A percentile compares a stretch with the other conserved stretches of the same genome.
Evolutionary conservation across 306 rosid genomes (phyloP).

Genomic region (Cucurbita ficifolia): DNA sequence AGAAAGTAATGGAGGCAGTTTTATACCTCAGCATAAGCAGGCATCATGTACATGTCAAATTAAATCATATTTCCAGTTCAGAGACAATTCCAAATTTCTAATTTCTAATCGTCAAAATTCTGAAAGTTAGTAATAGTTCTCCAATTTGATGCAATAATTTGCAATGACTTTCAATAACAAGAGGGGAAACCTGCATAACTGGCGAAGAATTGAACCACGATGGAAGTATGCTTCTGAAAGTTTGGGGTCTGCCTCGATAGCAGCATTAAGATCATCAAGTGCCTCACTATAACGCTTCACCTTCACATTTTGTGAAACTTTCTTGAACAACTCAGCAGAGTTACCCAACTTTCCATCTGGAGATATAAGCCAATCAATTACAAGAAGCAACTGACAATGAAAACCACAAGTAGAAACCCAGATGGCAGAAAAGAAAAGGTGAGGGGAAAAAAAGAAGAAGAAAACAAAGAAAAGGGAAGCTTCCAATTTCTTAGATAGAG

Average conservation of each 20-base stretch:
- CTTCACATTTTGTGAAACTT: slow-evolving; percentile 63
- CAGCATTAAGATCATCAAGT: slow-evolving; percentile 84
- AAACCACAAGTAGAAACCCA: not conserved
- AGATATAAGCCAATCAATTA: slow-evolving; percentile 6
- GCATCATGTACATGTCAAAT: not conserved
- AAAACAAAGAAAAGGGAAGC: not conserved
- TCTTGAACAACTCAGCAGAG: slow-evolving; percentile 72
- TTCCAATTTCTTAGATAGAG: not conserved
- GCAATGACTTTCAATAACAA: not conserved
- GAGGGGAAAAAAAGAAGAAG: too few species aligned
- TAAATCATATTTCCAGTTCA: not conserved
- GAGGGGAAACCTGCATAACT: slow-evolving; percentile 59
- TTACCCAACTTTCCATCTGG: slow-evolving; percentile 53
- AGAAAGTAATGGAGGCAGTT: not conserved
- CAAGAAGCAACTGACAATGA: not conserved
- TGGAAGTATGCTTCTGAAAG: slow-evolving; percentile 80
- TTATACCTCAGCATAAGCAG: not conserved
- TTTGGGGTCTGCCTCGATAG: slow-evolving; percentile 80
- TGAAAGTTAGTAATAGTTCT: not conserved
- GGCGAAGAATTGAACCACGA: slow-evolving; percentile 83
- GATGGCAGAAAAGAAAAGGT: not conserved
- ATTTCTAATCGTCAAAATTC: not conserved
- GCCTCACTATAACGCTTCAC: slow-evolving; percentile 80
- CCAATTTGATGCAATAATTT: not conserved
- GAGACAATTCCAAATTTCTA: not conserved